Evolutionary conservation across 371 early-diverging fungal genomes (phyloP), one percentile per base, ranked within the genome.

Genomic region (Choanephora cucurbitarum): DNA sequence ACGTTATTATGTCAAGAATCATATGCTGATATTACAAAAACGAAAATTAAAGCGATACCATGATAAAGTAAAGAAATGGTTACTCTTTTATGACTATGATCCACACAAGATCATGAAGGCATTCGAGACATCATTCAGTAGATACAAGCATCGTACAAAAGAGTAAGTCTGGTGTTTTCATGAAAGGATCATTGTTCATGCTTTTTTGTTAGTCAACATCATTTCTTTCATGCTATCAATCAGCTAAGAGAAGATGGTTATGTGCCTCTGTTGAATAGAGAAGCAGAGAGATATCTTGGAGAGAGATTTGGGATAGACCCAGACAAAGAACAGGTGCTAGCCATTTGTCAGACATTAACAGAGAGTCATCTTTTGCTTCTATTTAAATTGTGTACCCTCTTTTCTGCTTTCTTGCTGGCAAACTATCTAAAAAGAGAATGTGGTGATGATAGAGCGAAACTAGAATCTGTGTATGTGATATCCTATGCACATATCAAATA

Each of bases 1-100:
- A 33, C 18, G 57, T 43, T 57, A 57, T 19, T 57, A 57, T 9
- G 34, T 44, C 5, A 57, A 57, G 6, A 57, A 57, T 9, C 57
- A 57, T 37, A 21, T 57, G 5, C 14, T 49, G 9, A 19, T 49
- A 0, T n/a, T 57, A 15, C 43, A 49, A 23, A 57, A 57, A 21
- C 14, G 57, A 22, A 57, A 44, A 49, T 2, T 57, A 15, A 41
- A 43, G 31, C 15, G 57, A 11, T 57, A 57, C 44, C 14, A 18
- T 15, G 33, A 24, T 3, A 57, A 49, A 44, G 57, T 57, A 1
- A 33, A 42, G 13, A 49, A 57, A 21, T 11, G 32, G 22, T 13
- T 49, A 3, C 10, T 3, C 0, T 21, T 42, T 1, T 22, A 34
- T 28, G 39, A 44, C 10, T 57, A 44, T 32, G 24, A 57, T 17